Evolutionary conservation across 2,329 filamentous ascomycete genomes (phyloP).

Genomic region (Blastomyces percursus): DNA sequence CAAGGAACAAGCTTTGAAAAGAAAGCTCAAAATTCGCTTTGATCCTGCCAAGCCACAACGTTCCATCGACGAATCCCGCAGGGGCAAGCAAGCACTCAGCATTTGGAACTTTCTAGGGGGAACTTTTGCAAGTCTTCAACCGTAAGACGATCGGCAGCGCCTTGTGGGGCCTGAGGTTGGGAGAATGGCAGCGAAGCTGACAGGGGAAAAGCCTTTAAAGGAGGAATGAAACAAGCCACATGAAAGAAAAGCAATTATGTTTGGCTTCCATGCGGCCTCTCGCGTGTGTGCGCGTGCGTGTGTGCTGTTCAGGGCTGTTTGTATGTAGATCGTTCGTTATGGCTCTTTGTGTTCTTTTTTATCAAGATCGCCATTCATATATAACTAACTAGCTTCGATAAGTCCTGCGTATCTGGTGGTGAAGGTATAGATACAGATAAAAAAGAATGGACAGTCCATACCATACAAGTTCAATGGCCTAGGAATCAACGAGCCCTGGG

Average conservation of each 20-base stretch:
- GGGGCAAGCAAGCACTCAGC: neutral
- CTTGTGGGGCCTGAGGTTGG: neutral
- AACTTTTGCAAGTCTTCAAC: neutral
- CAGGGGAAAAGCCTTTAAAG: too few relatives aligned
- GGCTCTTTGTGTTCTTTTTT: neutral
- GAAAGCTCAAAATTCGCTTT: neutral
- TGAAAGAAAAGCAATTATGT: neutral
- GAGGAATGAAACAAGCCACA: neutral
- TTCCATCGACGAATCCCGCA: neutral
- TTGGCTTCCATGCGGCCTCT: neutral
- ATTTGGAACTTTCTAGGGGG: neutral
- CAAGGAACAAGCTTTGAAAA: neutral
- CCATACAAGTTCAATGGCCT: neutral
- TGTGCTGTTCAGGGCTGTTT: neutral
- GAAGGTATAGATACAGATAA: neutral
- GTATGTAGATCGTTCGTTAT: neutral
- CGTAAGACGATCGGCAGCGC: neutral
- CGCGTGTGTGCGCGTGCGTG: too few relatives aligned
- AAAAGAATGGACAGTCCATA: neutral
- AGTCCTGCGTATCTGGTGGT: neutral
- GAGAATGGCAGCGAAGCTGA: neutral
- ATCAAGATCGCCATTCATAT: neutral
- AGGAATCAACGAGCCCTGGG: neutral
- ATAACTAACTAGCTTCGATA: neutral
- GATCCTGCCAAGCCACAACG: conserved; percentile 4